Evolutionary conservation across 2,329 filamentous ascomycete species (phyloP).

Genomic region (Aspergillus pseudotamarii): DNA sequence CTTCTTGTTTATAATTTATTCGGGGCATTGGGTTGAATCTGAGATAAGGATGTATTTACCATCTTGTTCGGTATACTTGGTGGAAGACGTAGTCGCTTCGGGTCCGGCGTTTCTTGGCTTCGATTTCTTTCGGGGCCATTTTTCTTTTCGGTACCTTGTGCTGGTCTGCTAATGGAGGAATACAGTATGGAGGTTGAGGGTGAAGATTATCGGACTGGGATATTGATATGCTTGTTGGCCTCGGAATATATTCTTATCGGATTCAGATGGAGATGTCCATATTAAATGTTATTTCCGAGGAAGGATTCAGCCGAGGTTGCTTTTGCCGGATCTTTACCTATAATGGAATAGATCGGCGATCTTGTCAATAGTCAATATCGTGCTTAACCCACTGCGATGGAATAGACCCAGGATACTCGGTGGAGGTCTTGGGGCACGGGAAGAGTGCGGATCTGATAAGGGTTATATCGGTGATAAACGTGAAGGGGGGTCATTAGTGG

Average conservation of each 20-base stretch:
- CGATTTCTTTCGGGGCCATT: constrained; percentile 33
- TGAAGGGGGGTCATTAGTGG: neutral
- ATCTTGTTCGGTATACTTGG: constrained; percentile 83
- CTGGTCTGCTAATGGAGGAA: neutral
- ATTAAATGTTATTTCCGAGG: neutral
- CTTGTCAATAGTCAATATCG: neutral
- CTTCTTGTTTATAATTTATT: constrained; percentile 6
- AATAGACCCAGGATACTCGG: neutral
- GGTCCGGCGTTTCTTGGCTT: constrained; percentile 62
- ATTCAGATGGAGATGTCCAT: neutral
- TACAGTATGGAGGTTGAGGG: neutral
- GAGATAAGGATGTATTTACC: constrained; percentile 54
- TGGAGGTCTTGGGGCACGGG: neutral
- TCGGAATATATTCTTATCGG: neutral
- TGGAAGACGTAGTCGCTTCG: constrained; percentile 75
- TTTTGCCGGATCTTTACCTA: neutral
- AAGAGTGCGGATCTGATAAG: neutral
- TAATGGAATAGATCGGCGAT: neutral
- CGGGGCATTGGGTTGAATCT: neutral
- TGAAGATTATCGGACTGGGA: neutral
- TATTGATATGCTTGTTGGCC: neutral
- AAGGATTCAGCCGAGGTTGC: neutral
- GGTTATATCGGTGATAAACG: neutral
- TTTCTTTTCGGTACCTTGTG: neutral
- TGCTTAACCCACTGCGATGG: neutral